Conservation (phyloP, 2,329 filamentous ascomycete species). For the Epichloe elymi region DNA sequence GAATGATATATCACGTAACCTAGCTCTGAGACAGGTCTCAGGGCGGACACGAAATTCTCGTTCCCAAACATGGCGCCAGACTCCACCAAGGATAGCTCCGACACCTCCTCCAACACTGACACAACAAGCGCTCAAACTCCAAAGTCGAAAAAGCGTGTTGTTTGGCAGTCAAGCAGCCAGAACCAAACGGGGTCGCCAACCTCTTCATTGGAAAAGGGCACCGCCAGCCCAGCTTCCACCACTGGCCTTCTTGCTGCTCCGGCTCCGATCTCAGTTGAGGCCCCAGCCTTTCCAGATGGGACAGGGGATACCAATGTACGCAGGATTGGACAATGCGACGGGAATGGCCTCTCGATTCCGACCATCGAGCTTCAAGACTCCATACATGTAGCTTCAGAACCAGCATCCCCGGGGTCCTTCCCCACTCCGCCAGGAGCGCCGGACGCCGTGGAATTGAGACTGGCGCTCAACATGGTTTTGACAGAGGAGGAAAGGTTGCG, state of each 20-base stretch:
- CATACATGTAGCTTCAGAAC: not conserved
- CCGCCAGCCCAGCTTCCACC: slow-evolving; percentile 9
- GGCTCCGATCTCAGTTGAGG: not conserved
- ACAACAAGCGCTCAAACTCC: slow-evolving; percentile 15
- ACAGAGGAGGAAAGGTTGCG: slow-evolving; percentile 16
- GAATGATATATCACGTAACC: slow-evolving; percentile 1
- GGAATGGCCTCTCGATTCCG: not conserved
- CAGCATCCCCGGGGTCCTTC: slow-evolving; percentile 9
- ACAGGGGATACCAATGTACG: not conserved
- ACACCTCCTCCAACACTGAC: slow-evolving; percentile 10
- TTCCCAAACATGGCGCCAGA: slow-evolving; percentile 11
- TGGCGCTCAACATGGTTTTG: slow-evolving; percentile 25
- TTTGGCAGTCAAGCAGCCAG: slow-evolving; percentile 20
- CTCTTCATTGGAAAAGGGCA: slow-evolving; percentile 4
- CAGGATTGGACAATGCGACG: not conserved
- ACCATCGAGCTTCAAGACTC: not conserved
- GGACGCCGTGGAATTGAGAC: slow-evolving; percentile 24
- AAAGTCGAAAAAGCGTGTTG: slow-evolving; percentile 29
- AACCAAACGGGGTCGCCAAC: slow-evolving; percentile 1
- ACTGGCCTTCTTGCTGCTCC: not conserved
- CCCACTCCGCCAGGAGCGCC: slow-evolving; percentile 21
- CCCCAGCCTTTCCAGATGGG: not conserved
- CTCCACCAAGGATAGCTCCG: slow-evolving; percentile 15
- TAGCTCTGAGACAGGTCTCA: slow-evolving; percentile 14
- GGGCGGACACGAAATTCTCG: slow-evolving; percentile 9